Base-by-base conservation (phyloP, 345 rosid species). In the Acer yangbiense region DNA sequence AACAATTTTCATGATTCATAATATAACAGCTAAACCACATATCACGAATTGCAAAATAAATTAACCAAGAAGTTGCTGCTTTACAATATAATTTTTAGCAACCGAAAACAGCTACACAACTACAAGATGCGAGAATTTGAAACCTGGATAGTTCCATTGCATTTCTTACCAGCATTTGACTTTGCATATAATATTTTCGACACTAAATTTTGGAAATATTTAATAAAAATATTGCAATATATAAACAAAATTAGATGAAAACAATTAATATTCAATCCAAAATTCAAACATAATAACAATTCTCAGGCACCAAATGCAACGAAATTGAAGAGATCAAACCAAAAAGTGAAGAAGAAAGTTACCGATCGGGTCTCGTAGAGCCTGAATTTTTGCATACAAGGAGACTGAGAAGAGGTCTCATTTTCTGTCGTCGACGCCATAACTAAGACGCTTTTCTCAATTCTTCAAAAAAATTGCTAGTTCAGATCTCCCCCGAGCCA, bases 311-410 rank as follows among this genome's bases (percentile, higher is more conserved):
- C 29, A 9, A 63, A 46, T 29, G 54, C 21, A 61, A 52, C 17
- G 52, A 81, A 32, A 46, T 35, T 18, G 27, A 32, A 61, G 73
- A 77, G 76, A 83, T 76, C 78, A 64, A 48, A 74, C 13, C 3
- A 81, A 41, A 66, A 35, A 57, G 32, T 1, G 18, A n/a, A 57
- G 17, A 68, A 25, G 32, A 13, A 27, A 50, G 11, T 48, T 82
- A 92, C 97, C 94, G 93, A 88, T 88, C 78, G 89, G 77, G 97
- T 92, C 85, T 92, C 89, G 58, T 92, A 92, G 50, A 92, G 97
- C 85, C 88, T 83, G 88, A 92, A 92, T 74, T 87, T 90, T 82
- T 90, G 91, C 89, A 89, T 80, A 82, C 82, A 86, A 55, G 78
- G 68, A 29, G 72, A 71, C 63, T 62, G 84, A 66, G 76, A 65